Evolutionary conservation across 176 grass and related monocot genomes (phyloP).

Genomic region (Melocanna baccifera): DNA sequence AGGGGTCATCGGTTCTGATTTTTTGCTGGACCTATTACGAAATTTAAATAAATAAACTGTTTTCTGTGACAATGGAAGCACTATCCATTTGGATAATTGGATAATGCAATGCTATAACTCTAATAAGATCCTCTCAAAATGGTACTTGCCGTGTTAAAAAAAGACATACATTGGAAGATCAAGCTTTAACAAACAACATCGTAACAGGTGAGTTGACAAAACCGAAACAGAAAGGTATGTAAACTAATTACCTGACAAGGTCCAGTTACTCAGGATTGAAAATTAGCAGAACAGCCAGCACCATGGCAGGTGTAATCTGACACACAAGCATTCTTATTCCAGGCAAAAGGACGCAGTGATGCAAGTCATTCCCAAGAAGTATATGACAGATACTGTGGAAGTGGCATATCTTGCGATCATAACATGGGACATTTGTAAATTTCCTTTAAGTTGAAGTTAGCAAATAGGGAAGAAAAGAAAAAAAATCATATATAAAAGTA

Average conservation of each 20-base stretch:
- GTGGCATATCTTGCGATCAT: too few relatives aligned
- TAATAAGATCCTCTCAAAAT: too few relatives aligned
- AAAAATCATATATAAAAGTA: neutral
- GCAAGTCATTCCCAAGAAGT: too few relatives aligned
- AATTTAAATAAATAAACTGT: neutral
- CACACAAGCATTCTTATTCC: neutral
- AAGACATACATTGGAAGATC: neutral
- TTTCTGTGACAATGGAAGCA: too few relatives aligned
- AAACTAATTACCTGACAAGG: too few relatives aligned
- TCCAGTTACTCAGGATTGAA: too few relatives aligned
- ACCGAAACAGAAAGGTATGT: neutral
- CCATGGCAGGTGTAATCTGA: too few relatives aligned
- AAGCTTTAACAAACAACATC: neutral
- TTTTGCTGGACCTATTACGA: neutral
- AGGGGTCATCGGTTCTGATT: neutral
- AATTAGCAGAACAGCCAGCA: too few relatives aligned
- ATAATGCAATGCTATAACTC: too few relatives aligned
- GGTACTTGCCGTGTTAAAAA: neutral
- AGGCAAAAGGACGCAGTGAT: neutral
- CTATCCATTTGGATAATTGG: too few relatives aligned
- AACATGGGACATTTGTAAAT: neutral
- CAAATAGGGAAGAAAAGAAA: neutral
- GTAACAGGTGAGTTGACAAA: neutral
- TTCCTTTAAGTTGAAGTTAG: neutral
- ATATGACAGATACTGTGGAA: too few relatives aligned